Evolutionary conservation across 257 asterid species (phyloP), one percentile per base, ranked within the genome.

Genomic region (Capsicum rhomboideum): DNA sequence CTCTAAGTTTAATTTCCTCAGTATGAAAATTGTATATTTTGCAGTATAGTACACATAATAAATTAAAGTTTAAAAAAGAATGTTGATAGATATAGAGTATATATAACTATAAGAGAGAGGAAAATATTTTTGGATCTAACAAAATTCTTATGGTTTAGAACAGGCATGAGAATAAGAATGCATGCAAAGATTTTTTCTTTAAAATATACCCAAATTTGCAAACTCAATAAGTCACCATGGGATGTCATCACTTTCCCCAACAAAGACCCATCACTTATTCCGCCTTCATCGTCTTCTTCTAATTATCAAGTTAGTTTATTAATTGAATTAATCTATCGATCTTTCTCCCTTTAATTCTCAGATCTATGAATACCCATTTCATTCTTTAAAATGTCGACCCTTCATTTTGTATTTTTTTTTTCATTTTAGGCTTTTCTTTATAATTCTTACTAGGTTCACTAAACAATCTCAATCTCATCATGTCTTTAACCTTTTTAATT

Each of bases 211-310:
- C n/a, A 29, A 83, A 26, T 85, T 21, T 90, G 93, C 31, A 87
- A 86, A 79, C 90, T 89, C 29, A 90, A 90, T 79, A 91, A 90
- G 56, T 86, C 91, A 21, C 90, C 93, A 4, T 90, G 98, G 99
- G 99, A 95, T 90, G 93, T 88, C 52, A 85, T 91, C 64, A 83
- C 83, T 59, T 92, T 93, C 87, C 87, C 95, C 37, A 88, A 89
- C 0, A 89, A 94, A 69, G 68, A 8, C 72, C n/a, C n/a, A n/a
- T n/a, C n/a, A n/a, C n/a, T n/a, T n/a, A n/a, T n/a, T n/a, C n/a
- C n/a, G n/a, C n/a, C 59, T 9, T 83, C 88, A 8, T 86, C 88
- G 79, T 87, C 87, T 68, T 67, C 75, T 5, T 91, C 86, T 90
- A 91, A 89, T 81, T 44, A 92, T 86, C 6, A 58, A 74, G 67